Evolutionary conservation across 208 protist genomes (phyloP), one percentile per base, ranked within the genome.

Genomic region (Crithidia sp.): DNA sequence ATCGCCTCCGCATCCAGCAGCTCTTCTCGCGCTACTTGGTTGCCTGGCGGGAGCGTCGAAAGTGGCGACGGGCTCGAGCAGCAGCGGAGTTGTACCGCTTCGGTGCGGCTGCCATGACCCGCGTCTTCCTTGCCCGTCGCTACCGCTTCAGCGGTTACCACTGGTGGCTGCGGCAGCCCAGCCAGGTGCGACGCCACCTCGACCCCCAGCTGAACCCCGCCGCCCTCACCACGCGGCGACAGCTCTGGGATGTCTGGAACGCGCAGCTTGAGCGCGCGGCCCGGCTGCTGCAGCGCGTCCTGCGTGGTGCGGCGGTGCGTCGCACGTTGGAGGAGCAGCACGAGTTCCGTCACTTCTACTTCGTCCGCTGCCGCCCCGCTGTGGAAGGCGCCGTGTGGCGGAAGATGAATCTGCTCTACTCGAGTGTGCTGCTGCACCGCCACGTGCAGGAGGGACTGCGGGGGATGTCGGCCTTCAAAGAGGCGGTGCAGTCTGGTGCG

Each of bases 111-210:
- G 74, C 80, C 44, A 50, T 85, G 40, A 77, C 76, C 7, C 76
- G 84, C 55, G 72, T 85, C 13, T 80, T 73, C 68, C 71, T 88
- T 0, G 84, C 84, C 3, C 74, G 74, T 12, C 84, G 74, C 40
- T 88, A 88, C 69, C 73, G 79, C 57, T 88, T 80, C 70, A 83
- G 77, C 57, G 79, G 60, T 14, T 78, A 80, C n/a, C 77, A 85
- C 74, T 84, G 79, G 56, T 88, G 80, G 84, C 63, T 88, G 69
- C 79, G 84, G 28, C 75, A 82, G 74, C 84, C 77, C 13, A 41
- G 12, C 10, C 58, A 76, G 28, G 74, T 76, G 13, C 37, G 61
- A 0, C 71, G 69, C 39, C 70, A 79, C 41, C 67, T 87, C 28
- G 57, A 74, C 17, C 50, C 63, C 39, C 60, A 72, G 53, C 59